Percentiles rank a stretch among this genome's conserved stretches.
These are phyloP conservation scores for Heritiera littoralis DNA, from an alignment of 345 rosid genomes.

Conservation along the genomic window DNA sequence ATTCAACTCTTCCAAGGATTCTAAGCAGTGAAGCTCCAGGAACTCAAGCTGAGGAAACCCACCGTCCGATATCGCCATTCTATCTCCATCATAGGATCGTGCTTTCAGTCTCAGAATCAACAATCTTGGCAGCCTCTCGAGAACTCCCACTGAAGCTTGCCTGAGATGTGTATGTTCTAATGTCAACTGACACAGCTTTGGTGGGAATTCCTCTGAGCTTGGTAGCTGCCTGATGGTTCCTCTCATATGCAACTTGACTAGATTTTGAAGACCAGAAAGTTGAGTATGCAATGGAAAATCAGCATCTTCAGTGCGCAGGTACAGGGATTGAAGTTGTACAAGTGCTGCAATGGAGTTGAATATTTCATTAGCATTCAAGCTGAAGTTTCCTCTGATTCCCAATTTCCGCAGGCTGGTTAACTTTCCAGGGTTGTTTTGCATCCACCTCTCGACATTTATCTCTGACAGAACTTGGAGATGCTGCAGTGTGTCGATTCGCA, in stretches of 20 bases:
- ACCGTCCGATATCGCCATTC: conserved; percentile 9
- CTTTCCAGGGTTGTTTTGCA: conserved; percentile 18
- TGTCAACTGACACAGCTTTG: conserved; percentile 22
- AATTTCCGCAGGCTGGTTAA: conserved; percentile 25
- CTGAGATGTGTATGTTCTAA: conserved; percentile 21
- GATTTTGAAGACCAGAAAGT: conserved; percentile 15
- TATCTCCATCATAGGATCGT: conserved; percentile 3
- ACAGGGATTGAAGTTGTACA: conserved; percentile 24
- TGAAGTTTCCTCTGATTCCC: conserved; percentile 31
- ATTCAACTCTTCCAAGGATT: conserved; percentile 23
- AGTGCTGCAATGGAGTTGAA: conserved; percentile 24
- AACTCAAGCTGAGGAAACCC: conserved; percentile 23
- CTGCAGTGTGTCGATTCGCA: conserved; percentile 25
- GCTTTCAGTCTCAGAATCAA: conserved; percentile 22
- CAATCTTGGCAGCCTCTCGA: conserved; percentile 21
- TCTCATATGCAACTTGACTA: conserved; percentile 18
- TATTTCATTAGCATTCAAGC: not conserved
- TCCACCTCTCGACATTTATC: conserved; percentile 27
- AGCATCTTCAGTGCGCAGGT: conserved; percentile 18
- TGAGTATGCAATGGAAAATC: conserved; percentile 8
- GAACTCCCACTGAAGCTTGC: conserved; percentile 17
- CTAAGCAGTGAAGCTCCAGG: conserved; percentile 20
- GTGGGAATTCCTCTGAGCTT: conserved; percentile 23
- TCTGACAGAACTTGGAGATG: conserved; percentile 27
- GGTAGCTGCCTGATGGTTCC: conserved; percentile 7